Evolutionary conservation across 257 asterid species (phyloP).

Genomic region (Scutellaria minor): DNA sequence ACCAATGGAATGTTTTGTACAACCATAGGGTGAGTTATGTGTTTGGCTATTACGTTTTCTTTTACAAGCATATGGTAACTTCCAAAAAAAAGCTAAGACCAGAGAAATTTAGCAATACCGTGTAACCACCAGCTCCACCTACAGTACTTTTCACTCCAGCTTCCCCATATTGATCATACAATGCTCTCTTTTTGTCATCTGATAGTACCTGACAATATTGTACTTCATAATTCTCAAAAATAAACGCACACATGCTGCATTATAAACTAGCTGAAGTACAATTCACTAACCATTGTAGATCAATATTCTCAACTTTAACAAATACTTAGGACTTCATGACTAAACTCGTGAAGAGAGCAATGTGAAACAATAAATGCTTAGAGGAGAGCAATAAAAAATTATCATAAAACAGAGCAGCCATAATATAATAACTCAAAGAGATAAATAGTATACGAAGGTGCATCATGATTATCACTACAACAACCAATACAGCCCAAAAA

Average conservation of each 20-base stretch:
- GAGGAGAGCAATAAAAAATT: background rate
- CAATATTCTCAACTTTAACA: conserved; percentile 18
- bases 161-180: conserved; percentile 97
- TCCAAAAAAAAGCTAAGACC: background rate
- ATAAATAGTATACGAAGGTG: background rate
- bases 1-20: conserved; percentile 8
- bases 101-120: conserved; percentile 57
- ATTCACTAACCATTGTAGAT: conserved; percentile 24
- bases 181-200: conserved; percentile 95
- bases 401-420: conserved; percentile 21
- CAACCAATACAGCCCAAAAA: conserved; percentile 28
- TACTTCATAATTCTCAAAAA: conserved; percentile 47
- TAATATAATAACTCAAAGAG: conserved; percentile 20
- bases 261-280: conserved; percentile 24
- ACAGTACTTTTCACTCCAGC: conserved; percentile 89
- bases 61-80: conserved; percentile 18
- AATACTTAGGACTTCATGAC: conserved; percentile 14
- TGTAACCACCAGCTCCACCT: conserved; percentile 88
- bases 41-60: conserved; percentile 23
- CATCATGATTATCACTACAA: conserved; percentile 17
- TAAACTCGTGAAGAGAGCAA: conserved; percentile 15
- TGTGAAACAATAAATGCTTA: conserved; percentile 23
- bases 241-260: conserved; percentile 18
- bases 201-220: conserved; percentile 89
- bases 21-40: conserved; percentile 13